Evolutionary conservation across 108 stramenopile genomes (phyloP).

Genomic region (Hondaea fermentalgiana): DNA sequence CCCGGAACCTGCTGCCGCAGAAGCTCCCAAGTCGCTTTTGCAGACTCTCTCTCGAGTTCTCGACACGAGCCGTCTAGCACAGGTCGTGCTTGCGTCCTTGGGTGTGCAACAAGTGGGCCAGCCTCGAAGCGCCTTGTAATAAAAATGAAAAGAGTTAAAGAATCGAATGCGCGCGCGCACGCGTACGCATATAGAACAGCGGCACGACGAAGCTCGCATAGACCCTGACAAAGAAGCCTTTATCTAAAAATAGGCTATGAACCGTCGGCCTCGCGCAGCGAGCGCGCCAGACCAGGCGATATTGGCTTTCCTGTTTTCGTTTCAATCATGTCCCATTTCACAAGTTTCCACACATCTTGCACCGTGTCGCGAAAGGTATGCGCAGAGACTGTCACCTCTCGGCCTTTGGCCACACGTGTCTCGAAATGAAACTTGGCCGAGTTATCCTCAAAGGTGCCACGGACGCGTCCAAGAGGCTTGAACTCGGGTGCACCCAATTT

Average conservation of each 20-base stretch:
- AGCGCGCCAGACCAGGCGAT: no score
- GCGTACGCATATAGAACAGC: no score
- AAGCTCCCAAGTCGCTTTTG: background rate
- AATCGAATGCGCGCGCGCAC: no score
- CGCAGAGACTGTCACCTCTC: background rate
- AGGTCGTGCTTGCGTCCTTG: background rate
- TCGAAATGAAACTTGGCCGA: background rate
- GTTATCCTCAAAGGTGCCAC: background rate
- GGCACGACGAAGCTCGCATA: no score
- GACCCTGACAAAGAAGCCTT: no score
- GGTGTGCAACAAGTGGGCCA: no score
- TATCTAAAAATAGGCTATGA: no score
- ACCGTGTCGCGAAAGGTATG: background rate
- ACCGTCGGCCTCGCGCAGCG: no score
- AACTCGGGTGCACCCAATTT: background rate
- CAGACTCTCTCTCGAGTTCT: background rate
- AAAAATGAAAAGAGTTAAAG: no score
- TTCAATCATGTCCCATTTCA: background rate
- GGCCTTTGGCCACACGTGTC: background rate
- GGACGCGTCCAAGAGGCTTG: background rate
- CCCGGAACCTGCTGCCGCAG: background rate
- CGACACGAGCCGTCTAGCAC: background rate
- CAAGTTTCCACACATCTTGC: background rate
- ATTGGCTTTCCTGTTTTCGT: no score
- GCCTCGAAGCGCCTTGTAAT: no score